Conservation (phyloP, 1,284 basidiomycete genomes). For the Ceratobasidium sp. region DNA sequence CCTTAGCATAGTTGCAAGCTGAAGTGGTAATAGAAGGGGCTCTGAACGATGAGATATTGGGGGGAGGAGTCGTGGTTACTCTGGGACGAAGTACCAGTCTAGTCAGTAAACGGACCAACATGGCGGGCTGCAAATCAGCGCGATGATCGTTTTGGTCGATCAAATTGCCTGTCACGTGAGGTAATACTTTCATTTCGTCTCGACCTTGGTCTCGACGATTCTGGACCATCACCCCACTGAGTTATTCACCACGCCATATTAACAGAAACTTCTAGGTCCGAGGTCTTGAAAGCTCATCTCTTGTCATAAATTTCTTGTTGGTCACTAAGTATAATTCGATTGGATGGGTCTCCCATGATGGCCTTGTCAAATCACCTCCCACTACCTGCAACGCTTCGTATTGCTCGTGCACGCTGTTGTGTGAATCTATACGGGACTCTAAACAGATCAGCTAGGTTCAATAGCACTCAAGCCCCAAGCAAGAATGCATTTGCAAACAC, state of each 20-base stretch:
- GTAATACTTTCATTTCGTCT: neutral
- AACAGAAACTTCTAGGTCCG: neutral
- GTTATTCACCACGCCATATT: neutral
- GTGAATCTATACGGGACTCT: neutral
- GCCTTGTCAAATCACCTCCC: conserved; percentile 6
- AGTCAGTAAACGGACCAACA: neutral
- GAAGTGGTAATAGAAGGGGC: neutral
- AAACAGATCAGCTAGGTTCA: neutral
- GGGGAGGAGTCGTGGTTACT: neutral
- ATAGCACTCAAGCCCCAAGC: conserved; percentile 4
- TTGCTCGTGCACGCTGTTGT: conserved; percentile 20
- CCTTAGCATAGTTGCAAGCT: conserved; percentile 29
- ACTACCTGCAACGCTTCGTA: conserved; percentile 16
- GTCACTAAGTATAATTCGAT: neutral
- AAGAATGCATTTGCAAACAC: conserved; percentile 64
- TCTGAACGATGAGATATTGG: neutral
- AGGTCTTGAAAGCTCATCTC: too few relatives aligned
- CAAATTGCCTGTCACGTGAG: conserved; percentile 5
- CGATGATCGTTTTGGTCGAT: neutral
- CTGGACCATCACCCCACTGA: neutral
- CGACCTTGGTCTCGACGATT: neutral
- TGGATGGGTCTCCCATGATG: conserved; percentile 1
- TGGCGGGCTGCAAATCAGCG: neutral
- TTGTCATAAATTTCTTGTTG: neutral
- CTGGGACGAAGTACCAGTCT: neutral